Conservation (phyloP, 1,284 basidiomycete species). For the Sphaerobolus stellatus region DNA sequence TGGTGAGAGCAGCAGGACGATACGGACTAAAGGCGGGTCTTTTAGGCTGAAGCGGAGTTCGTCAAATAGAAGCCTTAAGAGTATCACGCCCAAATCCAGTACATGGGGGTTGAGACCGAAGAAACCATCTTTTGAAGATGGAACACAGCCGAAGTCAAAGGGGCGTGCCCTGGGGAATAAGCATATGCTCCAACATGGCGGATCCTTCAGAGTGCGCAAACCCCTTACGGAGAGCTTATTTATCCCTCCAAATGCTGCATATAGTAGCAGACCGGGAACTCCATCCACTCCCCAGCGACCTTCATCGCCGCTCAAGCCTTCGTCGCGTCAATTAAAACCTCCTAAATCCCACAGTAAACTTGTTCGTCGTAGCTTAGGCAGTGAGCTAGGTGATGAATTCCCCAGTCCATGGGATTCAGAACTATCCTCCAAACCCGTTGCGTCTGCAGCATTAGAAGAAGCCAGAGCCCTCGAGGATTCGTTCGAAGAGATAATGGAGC, state of each 20-base stretch:
- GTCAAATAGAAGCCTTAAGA: background rate
- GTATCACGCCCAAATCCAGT: background rate
- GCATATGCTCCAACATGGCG: constrained; percentile 2
- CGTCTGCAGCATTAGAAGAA: background rate
- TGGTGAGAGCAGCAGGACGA: background rate
- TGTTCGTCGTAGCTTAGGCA: background rate
- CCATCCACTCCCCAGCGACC: background rate
- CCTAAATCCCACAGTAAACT: too few relatives aligned
- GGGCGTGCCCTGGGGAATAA: constrained; percentile 9
- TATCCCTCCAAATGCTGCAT: background rate
- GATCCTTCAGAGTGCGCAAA: constrained; percentile 2
- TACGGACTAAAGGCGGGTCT: background rate
- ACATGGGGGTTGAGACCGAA: background rate
- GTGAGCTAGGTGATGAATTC: background rate
- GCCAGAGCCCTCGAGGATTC: background rate
- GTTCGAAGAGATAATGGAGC: too few relatives aligned
- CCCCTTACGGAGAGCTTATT: constrained; percentile 8
- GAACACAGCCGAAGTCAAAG: background rate
- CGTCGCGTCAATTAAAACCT: background rate
- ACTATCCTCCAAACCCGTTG: too few relatives aligned
- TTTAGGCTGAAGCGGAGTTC: background rate
- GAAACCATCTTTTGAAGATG: background rate
- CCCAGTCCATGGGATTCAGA: background rate
- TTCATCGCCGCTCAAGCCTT: background rate
- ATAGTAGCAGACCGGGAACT: background rate